Conservation (phyloP, 306 rosid genomes). For the Ziziphus jujuba region DNA sequence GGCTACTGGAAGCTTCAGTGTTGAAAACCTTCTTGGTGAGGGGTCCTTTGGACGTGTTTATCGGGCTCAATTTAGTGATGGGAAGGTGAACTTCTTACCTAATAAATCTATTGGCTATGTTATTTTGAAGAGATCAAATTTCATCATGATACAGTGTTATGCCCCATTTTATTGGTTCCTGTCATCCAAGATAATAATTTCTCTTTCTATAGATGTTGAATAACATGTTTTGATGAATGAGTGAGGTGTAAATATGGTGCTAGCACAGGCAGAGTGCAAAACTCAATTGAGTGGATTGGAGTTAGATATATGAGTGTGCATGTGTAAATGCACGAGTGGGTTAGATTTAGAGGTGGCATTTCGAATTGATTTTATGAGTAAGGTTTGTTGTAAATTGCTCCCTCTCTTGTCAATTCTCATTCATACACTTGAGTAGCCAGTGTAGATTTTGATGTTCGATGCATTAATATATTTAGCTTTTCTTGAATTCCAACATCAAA, state of each 20-base stretch:
- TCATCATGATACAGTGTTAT: neutral
- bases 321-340: neutral
- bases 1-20: conserved; percentile 94
- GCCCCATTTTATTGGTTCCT: neutral
- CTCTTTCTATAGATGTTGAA: neutral
- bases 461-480: neutral
- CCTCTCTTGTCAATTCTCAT: neutral
- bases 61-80: conserved; percentile 85
- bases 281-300: neutral
- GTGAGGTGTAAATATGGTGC: neutral
- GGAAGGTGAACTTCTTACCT: conserved; percentile 57
- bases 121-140: neutral
- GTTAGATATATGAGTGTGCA: neutral
- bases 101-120: conserved; percentile 10
- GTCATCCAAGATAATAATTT: conserved; percentile 3
- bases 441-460: neutral
- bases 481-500: neutral
- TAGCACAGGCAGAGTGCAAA: neutral
- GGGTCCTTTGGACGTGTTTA: conserved; percentile 95
- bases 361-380: neutral
- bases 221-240: neutral
- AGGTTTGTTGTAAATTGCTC: neutral
- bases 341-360: neutral
- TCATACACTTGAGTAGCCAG: neutral
- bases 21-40: conserved; percentile 86